phyloP scores from a whole-genome alignment of 2,329 filamentous ascomycete genomes.

The Scytalidium sp. region DNA sequence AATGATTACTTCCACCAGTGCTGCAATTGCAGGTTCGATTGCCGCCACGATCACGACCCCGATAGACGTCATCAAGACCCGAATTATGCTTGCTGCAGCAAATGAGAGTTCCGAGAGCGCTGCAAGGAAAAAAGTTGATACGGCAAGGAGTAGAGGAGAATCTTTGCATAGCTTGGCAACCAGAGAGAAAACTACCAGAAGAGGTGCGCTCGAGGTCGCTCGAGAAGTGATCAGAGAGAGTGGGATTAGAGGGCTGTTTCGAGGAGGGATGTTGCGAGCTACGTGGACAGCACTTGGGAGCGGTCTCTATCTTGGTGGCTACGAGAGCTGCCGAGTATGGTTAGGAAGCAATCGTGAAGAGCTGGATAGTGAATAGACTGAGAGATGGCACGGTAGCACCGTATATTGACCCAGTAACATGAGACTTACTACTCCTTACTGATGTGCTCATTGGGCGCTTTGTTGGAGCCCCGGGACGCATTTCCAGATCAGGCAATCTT shows the following conservation, averaged over 20 bases:
- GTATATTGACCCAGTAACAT: too few relatives aligned
- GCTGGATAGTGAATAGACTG: neutral
- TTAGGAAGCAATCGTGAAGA: slow-evolving; percentile 30
- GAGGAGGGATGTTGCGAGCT: slow-evolving; percentile 69
- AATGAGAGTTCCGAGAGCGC: slow-evolving; percentile 25
- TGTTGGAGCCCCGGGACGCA: neutral
- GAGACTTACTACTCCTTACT: too few relatives aligned
- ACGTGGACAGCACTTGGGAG: slow-evolving; percentile 81
- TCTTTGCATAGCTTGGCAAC: slow-evolving; percentile 16
- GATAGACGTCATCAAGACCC: slow-evolving; percentile 84
- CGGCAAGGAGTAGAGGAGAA: slow-evolving; percentile 22
- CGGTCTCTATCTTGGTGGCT: slow-evolving; percentile 81
- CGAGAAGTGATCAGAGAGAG: slow-evolving; percentile 62
- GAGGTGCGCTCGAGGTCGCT: slow-evolving; percentile 56
- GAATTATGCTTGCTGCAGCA: slow-evolving; percentile 73
- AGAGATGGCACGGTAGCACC: too few relatives aligned
- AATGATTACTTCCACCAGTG: slow-evolving; percentile 68
- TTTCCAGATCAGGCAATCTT: neutral
- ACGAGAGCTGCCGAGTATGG: slow-evolving; percentile 75
- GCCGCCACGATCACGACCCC: slow-evolving; percentile 84
- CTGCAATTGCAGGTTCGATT: slow-evolving; percentile 69
- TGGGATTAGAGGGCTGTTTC: slow-evolving; percentile 72
- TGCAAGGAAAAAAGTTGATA: slow-evolving; percentile 19
- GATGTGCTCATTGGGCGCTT: too few relatives aligned
- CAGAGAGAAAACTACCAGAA: slow-evolving; percentile 30